Percentiles rank a stretch among this genome's conserved stretches.
Conservation (phyloP, 345 rosid species). For the Euphorbia lathyris region DNA sequence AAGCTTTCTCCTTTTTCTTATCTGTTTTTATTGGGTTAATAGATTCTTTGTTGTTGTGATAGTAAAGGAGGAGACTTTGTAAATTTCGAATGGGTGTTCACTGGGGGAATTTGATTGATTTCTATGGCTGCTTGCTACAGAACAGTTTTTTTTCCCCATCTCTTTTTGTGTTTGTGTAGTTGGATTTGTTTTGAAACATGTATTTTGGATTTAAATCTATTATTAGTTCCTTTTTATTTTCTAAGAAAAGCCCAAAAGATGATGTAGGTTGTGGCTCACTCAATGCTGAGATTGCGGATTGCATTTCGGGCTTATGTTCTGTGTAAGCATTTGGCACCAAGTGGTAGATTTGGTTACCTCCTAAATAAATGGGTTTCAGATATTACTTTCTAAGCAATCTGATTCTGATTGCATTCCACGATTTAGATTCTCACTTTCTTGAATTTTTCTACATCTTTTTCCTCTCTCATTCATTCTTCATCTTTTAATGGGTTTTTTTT, state of each 20-base stretch:
- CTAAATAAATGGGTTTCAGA: constrained; percentile 8
- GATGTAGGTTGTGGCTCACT: neutral
- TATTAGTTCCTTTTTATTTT: neutral
- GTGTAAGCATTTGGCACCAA: neutral
- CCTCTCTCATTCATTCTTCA: neutral
- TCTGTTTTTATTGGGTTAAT: neutral
- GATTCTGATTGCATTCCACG: neutral
- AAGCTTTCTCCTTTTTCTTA: constrained; percentile 9
- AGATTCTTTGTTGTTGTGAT: too few species aligned
- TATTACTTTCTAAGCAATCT: constrained; percentile 15
- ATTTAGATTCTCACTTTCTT: constrained; percentile 2
- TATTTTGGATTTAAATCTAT: neutral
- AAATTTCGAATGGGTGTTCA: neutral
- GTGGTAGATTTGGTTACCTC: constrained; percentile 10
- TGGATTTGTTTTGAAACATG: neutral
- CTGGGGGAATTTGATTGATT: neutral
- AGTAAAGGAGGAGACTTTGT: neutral
- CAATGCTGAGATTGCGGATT: constrained; percentile 5
- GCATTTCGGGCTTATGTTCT: neutral
- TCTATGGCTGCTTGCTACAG: constrained; percentile 4
- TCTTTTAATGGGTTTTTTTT: neutral
- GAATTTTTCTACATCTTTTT: neutral
- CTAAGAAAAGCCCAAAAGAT: neutral
- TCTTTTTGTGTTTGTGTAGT: neutral
- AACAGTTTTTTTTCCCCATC: neutral